Conservation (phyloP, 164 flowering plant genomes). For the Paratinospora sagittata region DNA sequence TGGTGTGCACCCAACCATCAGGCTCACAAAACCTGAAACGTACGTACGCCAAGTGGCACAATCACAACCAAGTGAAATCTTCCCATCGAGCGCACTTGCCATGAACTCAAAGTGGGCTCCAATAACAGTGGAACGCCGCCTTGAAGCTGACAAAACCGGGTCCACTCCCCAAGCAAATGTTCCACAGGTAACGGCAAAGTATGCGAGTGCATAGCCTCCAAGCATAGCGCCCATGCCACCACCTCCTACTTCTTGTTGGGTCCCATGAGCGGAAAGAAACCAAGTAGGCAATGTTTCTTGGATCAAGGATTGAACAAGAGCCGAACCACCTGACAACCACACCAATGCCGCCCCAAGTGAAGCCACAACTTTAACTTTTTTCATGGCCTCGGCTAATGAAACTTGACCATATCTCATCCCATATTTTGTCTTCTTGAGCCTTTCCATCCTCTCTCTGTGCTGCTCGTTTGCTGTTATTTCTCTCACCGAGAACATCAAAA, state of each 20-base stretch:
- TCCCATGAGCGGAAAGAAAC: constrained; percentile 63
- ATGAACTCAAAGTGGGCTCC: constrained; percentile 69
- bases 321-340: constrained; percentile 77
- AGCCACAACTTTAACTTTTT: constrained; percentile 73
- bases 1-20: constrained; percentile 70
- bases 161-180: constrained; percentile 86
- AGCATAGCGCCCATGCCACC: constrained; percentile 56
- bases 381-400: constrained; percentile 69
- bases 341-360: constrained; percentile 76
- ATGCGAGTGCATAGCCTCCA: constrained; percentile 77
- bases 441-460: constrained; percentile 30
- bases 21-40: constrained; percentile 61
- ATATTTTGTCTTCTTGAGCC: constrained; percentile 42
- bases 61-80: constrained; percentile 82
- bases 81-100: constrained; percentile 81
- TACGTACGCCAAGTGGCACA: constrained; percentile 84
- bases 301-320: constrained; percentile 62
- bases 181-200: constrained; percentile 71
- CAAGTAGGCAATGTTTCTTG: constrained; percentile 92
- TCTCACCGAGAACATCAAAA: constrained; percentile 63
- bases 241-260: constrained; percentile 36
- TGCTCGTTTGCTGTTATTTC: constrained; percentile 49
- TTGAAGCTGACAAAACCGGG: constrained; percentile 51
- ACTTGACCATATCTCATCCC: constrained; percentile 48
- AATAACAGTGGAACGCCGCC: constrained; percentile 53